phyloP scores from a whole-genome alignment of 2,329 filamentous ascomycete genomes.

The Fusarium hostae region DNA sequence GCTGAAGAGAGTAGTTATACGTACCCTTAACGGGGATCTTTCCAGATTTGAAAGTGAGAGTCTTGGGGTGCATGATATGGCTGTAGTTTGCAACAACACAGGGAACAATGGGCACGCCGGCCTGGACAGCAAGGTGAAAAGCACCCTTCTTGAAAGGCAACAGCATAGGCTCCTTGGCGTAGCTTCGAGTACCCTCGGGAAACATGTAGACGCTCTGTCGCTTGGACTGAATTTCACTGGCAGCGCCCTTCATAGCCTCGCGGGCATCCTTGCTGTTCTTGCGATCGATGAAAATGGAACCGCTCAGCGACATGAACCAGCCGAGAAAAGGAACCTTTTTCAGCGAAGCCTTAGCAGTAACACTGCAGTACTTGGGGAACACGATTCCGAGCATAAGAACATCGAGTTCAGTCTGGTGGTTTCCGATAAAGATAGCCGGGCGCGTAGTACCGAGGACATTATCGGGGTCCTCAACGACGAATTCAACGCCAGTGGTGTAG shows the following conservation, averaged over 20 bases:
- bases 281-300: constrained; percentile 95
- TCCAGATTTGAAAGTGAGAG: constrained; percentile 73
- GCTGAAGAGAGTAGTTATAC: constrained; percentile 32
- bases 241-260: constrained; percentile 85
- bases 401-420: constrained; percentile 97
- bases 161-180: constrained; percentile 81
- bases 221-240: constrained; percentile 77
- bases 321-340: constrained; percentile 85
- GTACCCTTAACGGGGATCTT: constrained; percentile 80
- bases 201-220: constrained; percentile 87
- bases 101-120: constrained; percentile 91
- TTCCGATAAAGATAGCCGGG: constrained; percentile 90
- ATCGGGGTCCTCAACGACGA: constrained; percentile 76
- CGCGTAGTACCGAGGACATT: constrained; percentile 71
- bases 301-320: constrained; percentile 92
- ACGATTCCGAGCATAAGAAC: constrained; percentile 89
- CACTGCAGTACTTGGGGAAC: constrained; percentile 90
- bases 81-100: constrained; percentile 84
- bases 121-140: constrained; percentile 95
- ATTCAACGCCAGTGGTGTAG: constrained; percentile 78
- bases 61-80: constrained; percentile 74
- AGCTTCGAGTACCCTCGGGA: constrained; percentile 92
- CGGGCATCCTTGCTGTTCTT: constrained; percentile 84
- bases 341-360: constrained; percentile 90
- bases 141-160: constrained; percentile 99